Percentiles rank a stretch among this genome's conserved stretches.
These are phyloP conservation scores for Clavulina sp. DNA, from an alignment of 768 basidiomycete genomes.

Conservation along the genomic window DNA sequence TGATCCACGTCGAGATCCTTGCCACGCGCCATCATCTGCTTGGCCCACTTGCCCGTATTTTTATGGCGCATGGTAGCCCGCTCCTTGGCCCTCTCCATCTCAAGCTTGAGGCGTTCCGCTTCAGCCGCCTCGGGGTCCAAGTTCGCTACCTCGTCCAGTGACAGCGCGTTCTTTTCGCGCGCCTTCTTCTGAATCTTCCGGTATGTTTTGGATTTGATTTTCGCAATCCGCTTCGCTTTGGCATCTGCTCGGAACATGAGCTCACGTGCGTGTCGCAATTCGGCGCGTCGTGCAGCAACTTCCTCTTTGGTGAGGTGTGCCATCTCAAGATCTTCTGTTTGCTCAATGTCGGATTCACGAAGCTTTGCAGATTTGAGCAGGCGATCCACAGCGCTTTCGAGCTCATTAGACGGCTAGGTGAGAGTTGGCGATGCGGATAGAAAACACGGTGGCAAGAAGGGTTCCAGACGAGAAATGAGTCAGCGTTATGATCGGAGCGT, in stretches of 20 bases:
- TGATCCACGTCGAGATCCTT: slow-evolving; percentile 36
- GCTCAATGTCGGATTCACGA: slow-evolving; percentile 58
- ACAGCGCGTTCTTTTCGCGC: slow-evolving; percentile 37
- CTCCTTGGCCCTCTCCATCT: slow-evolving; percentile 69
- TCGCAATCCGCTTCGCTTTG: slow-evolving; percentile 75
- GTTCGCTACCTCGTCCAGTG: slow-evolving; percentile 21
- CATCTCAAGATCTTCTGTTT: slow-evolving; percentile 69
- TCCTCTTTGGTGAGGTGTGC: slow-evolving; percentile 76
- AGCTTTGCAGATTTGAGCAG: slow-evolving; percentile 70
- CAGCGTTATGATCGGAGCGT: too few relatives aligned
- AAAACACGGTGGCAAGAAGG: background rate
- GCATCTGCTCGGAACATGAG: slow-evolving; percentile 84
- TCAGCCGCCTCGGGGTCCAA: slow-evolving; percentile 37
- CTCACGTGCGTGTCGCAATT: slow-evolving; percentile 78
- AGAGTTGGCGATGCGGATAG: background rate
- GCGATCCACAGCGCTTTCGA: slow-evolving; percentile 70
- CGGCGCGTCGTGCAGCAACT: slow-evolving; percentile 59
- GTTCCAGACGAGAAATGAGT: slow-evolving; percentile 4
- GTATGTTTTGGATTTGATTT: slow-evolving; percentile 94
- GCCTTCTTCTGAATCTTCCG: slow-evolving; percentile 69
- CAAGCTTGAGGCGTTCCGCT: slow-evolving; percentile 41
- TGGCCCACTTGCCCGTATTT: slow-evolving; percentile 77
- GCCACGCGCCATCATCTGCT: slow-evolving; percentile 48
- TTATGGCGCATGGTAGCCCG: slow-evolving; percentile 81
- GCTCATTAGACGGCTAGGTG: slow-evolving; percentile 55